These are phyloP conservation scores for Trametes hirsuta DNA, from an alignment of 1,284 basidiomycete species.

Conservation along the genomic window DNA sequence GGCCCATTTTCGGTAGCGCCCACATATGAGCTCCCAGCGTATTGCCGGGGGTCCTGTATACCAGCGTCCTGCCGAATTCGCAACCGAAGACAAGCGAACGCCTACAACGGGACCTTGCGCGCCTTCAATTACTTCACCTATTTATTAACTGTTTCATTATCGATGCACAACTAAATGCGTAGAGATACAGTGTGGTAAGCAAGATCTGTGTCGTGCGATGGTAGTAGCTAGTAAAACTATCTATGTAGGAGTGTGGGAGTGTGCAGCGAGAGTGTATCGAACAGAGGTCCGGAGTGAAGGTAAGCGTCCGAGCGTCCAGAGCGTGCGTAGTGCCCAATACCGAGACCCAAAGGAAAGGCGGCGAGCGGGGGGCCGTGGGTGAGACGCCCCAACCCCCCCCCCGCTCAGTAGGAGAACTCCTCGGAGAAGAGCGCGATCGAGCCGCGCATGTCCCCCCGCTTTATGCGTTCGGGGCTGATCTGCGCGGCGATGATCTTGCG, in stretches of 20 bases:
- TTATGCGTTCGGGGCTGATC: slow-evolving; percentile 59
- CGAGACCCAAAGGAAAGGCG: background rate
- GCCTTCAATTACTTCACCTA: background rate
- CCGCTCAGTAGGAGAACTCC: slow-evolving; percentile 61
- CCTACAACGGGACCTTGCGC: background rate
- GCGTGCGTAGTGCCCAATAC: background rate
- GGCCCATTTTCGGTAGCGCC: too few species aligned
- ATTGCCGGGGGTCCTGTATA: too few species aligned
- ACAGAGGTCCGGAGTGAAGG: background rate
- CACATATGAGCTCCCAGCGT: too few species aligned
- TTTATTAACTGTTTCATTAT: slow-evolving; percentile 1
- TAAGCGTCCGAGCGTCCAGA: background rate
- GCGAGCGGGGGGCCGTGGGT: background rate
- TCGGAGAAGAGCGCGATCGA: slow-evolving; percentile 66
- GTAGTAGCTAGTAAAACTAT: background rate
- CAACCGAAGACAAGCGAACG: too few species aligned
- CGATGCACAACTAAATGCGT: slow-evolving; percentile 4
- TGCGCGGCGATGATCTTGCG: slow-evolving; percentile 69
- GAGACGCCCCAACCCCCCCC: too few species aligned
- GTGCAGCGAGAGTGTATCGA: background rate
- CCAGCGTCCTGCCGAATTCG: background rate
- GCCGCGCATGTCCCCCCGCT: slow-evolving; percentile 65
- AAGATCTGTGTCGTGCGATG: background rate
- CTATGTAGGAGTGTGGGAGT: background rate
- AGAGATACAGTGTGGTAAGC: slow-evolving; percentile 16